These are phyloP conservation scores for Hygrophorus russula DNA, from an alignment of 768 basidiomycete genomes.

Conservation along the genomic window DNA sequence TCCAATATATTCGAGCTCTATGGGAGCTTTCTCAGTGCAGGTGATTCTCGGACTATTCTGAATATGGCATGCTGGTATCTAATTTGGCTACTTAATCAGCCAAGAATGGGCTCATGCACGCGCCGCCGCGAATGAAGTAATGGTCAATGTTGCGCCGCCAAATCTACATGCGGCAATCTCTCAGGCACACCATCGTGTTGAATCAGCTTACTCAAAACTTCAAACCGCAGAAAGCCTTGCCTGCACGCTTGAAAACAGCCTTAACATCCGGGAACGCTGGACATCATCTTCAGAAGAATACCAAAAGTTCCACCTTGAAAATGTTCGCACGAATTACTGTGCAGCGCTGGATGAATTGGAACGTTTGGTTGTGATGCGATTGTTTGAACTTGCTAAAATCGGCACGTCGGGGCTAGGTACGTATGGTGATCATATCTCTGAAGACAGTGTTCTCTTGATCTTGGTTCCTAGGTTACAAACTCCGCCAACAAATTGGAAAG, in stretches of 20 bases:
- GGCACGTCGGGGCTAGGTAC: neutral
- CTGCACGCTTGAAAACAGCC: neutral
- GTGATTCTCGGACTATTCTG: neutral
- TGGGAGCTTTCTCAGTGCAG: neutral
- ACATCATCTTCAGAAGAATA: neutral
- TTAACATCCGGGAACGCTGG: neutral
- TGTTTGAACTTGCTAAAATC: neutral
- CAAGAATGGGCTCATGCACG: neutral
- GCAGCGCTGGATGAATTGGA: neutral
- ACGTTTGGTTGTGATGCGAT: neutral
- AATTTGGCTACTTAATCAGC: no score
- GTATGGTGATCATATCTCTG: slow-evolving; percentile 7
- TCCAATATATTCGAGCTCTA: slow-evolving; percentile 1
- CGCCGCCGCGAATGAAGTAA: neutral
- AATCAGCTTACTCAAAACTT: neutral
- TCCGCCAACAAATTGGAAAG: slow-evolving; percentile 22
- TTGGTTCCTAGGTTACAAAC: slow-evolving; percentile 20
- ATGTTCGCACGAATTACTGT: neutral
- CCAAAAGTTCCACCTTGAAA: neutral
- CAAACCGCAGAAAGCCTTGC: neutral
- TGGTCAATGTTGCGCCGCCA: neutral
- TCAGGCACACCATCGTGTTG: neutral
- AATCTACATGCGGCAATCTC: neutral
- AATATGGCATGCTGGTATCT: neutral
- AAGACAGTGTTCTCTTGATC: no score